phyloP scores from a whole-genome alignment of 169 alveolate genomes.

The Cryptosporidium felis region DNA sequence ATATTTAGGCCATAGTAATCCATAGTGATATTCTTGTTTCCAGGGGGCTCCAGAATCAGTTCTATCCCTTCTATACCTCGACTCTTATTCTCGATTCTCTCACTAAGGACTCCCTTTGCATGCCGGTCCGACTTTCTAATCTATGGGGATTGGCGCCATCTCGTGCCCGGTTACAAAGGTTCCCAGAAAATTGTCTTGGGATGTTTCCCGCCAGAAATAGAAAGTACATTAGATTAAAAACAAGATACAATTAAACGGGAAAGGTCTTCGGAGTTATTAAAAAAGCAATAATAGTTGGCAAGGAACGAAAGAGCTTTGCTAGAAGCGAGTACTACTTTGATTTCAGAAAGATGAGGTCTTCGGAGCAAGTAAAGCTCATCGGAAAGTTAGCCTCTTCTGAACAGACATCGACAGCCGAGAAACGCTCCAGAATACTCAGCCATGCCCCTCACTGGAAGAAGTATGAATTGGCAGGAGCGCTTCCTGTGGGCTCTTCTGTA shows the following conservation, averaged over 20 bases:
- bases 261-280: not conserved
- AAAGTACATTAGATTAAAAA: not conserved
- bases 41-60: too few species aligned
- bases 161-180: constrained; percentile 11
- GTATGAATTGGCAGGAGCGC: constrained; percentile 67
- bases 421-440: constrained; percentile 53
- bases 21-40: too few species aligned
- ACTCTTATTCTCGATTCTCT: too few species aligned
- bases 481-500: constrained; percentile 57
- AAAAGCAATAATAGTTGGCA: not conserved
- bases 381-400: constrained; percentile 69
- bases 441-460: constrained; percentile 70
- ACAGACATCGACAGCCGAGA: constrained; percentile 69
- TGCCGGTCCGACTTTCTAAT: too few species aligned
- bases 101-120: too few species aligned
- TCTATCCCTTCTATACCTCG: too few species aligned
- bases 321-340: constrained; percentile 37
- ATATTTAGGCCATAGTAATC: too few species aligned
- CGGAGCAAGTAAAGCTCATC: constrained; percentile 70
- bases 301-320: constrained; percentile 6
- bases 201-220: constrained; percentile 39
- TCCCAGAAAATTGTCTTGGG: constrained; percentile 30
- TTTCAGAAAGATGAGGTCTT: constrained; percentile 53
- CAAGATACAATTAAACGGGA: not conserved
- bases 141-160: too few species aligned